Evolutionary conservation across 2,329 filamentous ascomycete genomes (phyloP).

Genomic region (Diaporthe humulicola): DNA sequence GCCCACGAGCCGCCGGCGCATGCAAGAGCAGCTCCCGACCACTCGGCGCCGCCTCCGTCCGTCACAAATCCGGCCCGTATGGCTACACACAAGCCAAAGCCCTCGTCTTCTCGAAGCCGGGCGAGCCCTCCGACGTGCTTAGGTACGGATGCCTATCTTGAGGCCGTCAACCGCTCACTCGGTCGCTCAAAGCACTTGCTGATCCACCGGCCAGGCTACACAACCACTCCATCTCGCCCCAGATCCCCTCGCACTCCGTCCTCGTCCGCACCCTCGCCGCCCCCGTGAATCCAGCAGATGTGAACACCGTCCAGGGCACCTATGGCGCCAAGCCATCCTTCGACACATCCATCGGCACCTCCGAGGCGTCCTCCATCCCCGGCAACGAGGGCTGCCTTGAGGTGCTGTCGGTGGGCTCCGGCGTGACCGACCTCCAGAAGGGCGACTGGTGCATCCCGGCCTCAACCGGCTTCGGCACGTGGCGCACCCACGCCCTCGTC

Average conservation of each 20-base stretch:
- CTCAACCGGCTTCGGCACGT: slow-evolving; percentile 87
- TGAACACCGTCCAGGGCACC: slow-evolving; percentile 97
- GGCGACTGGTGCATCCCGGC: slow-evolving; percentile 97
- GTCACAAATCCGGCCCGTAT: slow-evolving; percentile 73
- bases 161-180: neutral
- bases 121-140: slow-evolving; percentile 80
- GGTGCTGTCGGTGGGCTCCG: slow-evolving; percentile 78
- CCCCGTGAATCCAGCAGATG: slow-evolving; percentile 96
- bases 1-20: slow-evolving; percentile 21
- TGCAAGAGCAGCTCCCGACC: slow-evolving; percentile 32
- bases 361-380: slow-evolving; percentile 80
- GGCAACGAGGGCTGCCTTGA: slow-evolving; percentile 97
- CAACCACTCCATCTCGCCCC: slow-evolving; percentile 81
- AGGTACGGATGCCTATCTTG: slow-evolving; percentile 57
- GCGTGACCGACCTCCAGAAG: slow-evolving; percentile 66
- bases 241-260: slow-evolving; percentile 73
- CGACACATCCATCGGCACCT: slow-evolving; percentile 80
- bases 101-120: slow-evolving; percentile 81
- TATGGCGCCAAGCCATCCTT: slow-evolving; percentile 90
- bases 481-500: slow-evolving; percentile 90
- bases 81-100: slow-evolving; percentile 89
- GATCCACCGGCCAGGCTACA: slow-evolving; percentile 66
- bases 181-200: neutral
- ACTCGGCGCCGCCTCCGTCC: slow-evolving; percentile 48
- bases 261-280: slow-evolving; percentile 90